A percentile compares a stretch with the other conserved stretches of the same genome.
phyloP scores from a whole-genome alignment of 176 grass and related monocot species.

The Puya raimondii region DNA sequence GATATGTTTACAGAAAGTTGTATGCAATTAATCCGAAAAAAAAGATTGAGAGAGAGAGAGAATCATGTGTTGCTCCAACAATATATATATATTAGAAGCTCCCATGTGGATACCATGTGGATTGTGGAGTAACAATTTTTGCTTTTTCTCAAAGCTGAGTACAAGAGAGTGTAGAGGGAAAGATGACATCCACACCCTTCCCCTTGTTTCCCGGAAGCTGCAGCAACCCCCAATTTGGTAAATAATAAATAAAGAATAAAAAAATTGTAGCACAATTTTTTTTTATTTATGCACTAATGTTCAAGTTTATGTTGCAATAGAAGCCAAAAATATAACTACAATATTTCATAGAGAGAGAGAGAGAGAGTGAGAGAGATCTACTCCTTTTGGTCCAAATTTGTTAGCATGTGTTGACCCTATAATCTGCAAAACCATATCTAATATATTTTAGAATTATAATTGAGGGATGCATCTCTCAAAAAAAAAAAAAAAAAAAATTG shows the following conservation, averaged over 20 bases:
- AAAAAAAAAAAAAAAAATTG: no score
- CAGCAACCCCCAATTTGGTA: background rate
- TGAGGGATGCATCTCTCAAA: no score
- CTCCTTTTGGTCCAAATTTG: no score
- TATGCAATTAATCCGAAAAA: no score
- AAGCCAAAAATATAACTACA: background rate
- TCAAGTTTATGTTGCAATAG: background rate
- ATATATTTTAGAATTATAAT: no score
- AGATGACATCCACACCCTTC: background rate
- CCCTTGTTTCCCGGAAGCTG: constrained; percentile 3
- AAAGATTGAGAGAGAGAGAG: no score
- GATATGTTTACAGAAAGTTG: no score
- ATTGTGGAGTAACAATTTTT: background rate
- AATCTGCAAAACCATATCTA: no score
- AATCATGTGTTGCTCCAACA: no score
- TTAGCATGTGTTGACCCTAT: no score
- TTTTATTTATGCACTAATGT: no score
- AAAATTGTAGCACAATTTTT: background rate
- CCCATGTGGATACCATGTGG: constrained; percentile 9
- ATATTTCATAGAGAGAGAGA: no score
- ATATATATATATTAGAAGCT: background rate
- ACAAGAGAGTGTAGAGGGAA: background rate
- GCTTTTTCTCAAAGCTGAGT: background rate
- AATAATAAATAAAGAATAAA: background rate
- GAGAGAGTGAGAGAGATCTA: background rate